Conservation (phyloP, 31 red algal species). For the Odonthalia washingtoniensis region DNA sequence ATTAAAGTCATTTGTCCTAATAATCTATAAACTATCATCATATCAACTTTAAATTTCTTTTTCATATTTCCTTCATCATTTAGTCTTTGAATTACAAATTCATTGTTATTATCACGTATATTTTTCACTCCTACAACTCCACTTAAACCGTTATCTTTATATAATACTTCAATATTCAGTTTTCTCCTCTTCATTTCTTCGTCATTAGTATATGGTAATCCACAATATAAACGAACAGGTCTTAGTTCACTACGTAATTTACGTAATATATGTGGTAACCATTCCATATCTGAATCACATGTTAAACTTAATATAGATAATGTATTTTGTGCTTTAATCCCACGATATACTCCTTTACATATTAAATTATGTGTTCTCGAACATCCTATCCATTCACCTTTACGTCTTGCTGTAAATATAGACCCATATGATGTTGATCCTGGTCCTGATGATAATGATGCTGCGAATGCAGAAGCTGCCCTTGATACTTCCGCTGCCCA, state of each 20-base stretch:
- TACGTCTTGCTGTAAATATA: constrained; percentile 52
- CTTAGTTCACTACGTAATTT: constrained; percentile 62
- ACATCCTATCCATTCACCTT: constrained; percentile 69
- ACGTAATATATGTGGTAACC: constrained; percentile 56
- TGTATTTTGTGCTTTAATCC: constrained; percentile 55
- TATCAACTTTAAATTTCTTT: constrained; percentile 11
- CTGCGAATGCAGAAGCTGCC: neutral
- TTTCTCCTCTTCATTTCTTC: constrained; percentile 21
- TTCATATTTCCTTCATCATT: constrained; percentile 30
- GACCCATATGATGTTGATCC: constrained; percentile 3
- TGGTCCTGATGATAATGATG: neutral
- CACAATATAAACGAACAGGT: constrained; percentile 50
- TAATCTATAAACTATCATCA: constrained; percentile 52
- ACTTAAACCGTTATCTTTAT: too few relatives aligned
- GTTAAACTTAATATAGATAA: constrained; percentile 43
- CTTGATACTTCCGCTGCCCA: constrained; percentile 26
- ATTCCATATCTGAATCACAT: constrained; percentile 45
- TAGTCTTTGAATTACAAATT: constrained; percentile 17
- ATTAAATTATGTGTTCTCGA: constrained; percentile 47
- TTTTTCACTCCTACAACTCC: too few relatives aligned
- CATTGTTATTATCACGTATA: constrained; percentile 14
- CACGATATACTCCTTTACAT: constrained; percentile 75
- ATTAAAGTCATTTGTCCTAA: constrained; percentile 35
- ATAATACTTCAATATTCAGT: too few relatives aligned
- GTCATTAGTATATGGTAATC: neutral